Base-by-base conservation (phyloP, 352 stramenopile species). In the Pythium periplocum region DNA sequence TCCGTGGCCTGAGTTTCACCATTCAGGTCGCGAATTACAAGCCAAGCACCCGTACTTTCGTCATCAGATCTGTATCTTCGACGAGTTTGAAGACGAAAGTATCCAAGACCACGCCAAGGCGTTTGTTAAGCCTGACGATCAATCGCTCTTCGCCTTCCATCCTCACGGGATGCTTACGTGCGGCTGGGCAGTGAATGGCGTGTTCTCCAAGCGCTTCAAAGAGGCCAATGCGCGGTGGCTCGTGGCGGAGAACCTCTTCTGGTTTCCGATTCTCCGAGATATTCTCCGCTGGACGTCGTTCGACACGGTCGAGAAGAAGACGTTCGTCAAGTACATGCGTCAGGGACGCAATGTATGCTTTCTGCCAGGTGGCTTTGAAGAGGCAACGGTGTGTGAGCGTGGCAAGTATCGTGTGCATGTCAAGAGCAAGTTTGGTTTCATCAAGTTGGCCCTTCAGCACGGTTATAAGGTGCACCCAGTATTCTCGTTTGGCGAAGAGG, bases 401-500 rank as follows among this genome's bases (percentile, higher is more conserved):
- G 74, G 74, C 2, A 73, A 78, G 37, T 91, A 98, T 65, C 83
- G 92, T 50, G 81, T 98, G 32, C 98, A 86, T 54, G 68, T 98
- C 48, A 89, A 96, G 52, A 83, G 86, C 34, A 77, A 93, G 10
- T 90, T 88, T 42, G 95, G 95, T 3, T 98, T 98, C 66, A 86
- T 98, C 61, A 96, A 97, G 53, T 66, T 98, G 35, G 90, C 79
- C 36, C 71, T 98, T 6, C 79, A 97, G 69, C 68, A 92, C 62
- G 92, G 93, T 40, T 96, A 96, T 68, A 83, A 86, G 32, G 67
- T 97, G 32, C 70, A 88, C 45, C 90, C 91, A 2, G 84, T 82
- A 2, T 98, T 97, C 67, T 95, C 80, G 9, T 98, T 98, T 67
- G 93, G 90, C 4, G 93, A 98, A 66, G 81, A 88, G 54, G 64